Conservation (phyloP, 1,284 basidiomycete species). For the Fomitiporia mediterranea region DNA sequence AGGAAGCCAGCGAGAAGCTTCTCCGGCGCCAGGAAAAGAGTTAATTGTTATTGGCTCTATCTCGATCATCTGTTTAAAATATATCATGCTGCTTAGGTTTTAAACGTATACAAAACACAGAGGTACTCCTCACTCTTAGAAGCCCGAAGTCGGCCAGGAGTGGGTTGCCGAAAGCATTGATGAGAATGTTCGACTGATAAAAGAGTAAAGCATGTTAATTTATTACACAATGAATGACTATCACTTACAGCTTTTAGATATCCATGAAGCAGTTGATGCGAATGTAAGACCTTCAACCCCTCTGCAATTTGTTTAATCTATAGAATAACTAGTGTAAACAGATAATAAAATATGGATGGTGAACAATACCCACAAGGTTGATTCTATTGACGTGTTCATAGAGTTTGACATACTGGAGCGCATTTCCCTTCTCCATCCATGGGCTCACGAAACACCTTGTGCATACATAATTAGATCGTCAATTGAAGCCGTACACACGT, state of each 20-base stretch:
- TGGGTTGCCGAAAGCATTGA: neutral
- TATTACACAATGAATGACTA: neutral
- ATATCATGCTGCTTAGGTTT: neutral
- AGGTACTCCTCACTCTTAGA: slow-evolving; percentile 3
- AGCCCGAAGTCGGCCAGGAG: slow-evolving; percentile 7
- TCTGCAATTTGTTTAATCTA: slow-evolving; percentile 43
- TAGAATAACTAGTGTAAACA: slow-evolving; percentile 8
- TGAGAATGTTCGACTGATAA: slow-evolving; percentile 4
- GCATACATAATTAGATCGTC: too few species aligned
- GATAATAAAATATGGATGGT: neutral
- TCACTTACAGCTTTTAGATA: slow-evolving; percentile 27
- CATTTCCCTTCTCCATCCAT: slow-evolving; percentile 48
- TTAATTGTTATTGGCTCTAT: neutral
- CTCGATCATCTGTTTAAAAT: neutral
- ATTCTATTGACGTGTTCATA: slow-evolving; percentile 18
- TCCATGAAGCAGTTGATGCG: slow-evolving; percentile 46
- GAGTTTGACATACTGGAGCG: slow-evolving; percentile 40
- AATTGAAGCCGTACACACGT: too few species aligned
- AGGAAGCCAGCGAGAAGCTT: neutral
- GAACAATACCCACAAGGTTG: neutral
- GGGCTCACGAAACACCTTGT: slow-evolving; percentile 47
- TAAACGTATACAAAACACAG: neutral
- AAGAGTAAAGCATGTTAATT: neutral
- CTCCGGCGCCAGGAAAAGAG: neutral
- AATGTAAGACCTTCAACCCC: slow-evolving; percentile 46